A percentile compares a stretch with the other conserved stretches of the same genome.
phyloP scores from a whole-genome alignment of 2,329 filamentous ascomycete species.

The Stagonosporopsis rhizophila region DNA sequence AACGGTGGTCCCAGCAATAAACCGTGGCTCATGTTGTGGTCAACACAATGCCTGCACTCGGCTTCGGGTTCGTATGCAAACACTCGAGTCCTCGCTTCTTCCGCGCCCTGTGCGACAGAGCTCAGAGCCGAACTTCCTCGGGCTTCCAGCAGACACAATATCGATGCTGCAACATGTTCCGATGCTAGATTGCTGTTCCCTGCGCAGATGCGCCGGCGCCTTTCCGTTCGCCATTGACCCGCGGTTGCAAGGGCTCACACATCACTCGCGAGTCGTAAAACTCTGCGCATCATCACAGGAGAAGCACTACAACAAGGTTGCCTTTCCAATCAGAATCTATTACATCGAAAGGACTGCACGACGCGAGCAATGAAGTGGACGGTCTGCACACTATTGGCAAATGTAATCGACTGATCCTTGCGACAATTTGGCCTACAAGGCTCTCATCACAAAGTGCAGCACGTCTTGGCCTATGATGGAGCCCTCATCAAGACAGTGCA shows the following conservation, averaged over 20 bases:
- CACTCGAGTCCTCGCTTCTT: conserved; percentile 1
- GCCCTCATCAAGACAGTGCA: conserved; percentile 2
- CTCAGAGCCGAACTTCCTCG: conserved; percentile 21
- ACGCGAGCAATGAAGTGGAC: conserved; percentile 22
- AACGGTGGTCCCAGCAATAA: conserved; percentile 48
- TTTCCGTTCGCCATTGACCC: conserved; percentile 14
- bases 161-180: conserved; percentile 25
- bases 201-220: conserved; percentile 14
- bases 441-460: conserved; percentile 12
- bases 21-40: conserved; percentile 45
- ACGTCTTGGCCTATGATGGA: conserved; percentile 8
- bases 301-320: conserved; percentile 25
- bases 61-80: conserved; percentile 23
- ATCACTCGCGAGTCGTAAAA: conserved; percentile 22
- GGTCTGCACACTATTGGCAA: conserved; percentile 25
- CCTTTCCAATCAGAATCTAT: conserved; percentile 16
- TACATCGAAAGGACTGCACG: conserved; percentile 32
- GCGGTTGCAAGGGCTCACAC: conserved; percentile 1
- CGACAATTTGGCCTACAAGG: conserved; percentile 19
- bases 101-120: conserved; percentile 18
- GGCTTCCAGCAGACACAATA: conserved; percentile 13
- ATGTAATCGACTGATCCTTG: conserved; percentile 25
- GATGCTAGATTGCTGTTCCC: conserved; percentile 22
- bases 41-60: conserved; percentile 30
- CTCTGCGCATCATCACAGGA: conserved; percentile 19